Conservation (phyloP, 495 filamentous ascomycete genomes). For the Chaetomium fimeti region DNA sequence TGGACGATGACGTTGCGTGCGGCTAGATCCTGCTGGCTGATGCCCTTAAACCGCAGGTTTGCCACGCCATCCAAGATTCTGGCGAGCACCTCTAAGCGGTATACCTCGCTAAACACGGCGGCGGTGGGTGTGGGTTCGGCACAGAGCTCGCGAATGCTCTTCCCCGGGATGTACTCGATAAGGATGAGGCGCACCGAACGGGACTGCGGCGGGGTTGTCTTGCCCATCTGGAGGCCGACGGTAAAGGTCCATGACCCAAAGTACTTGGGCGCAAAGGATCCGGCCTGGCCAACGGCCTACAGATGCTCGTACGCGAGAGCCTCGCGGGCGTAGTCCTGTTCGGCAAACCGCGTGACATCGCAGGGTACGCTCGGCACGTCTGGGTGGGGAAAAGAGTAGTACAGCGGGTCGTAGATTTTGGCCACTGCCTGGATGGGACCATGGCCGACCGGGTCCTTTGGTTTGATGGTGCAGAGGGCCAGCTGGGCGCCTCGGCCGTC, state of each 20-base stretch:
- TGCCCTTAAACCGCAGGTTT: slow-evolving; percentile 1
- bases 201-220: background rate
- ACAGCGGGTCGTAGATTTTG: slow-evolving; percentile 27
- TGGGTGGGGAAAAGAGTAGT: slow-evolving; percentile 14
- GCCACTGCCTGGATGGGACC: slow-evolving; percentile 17
- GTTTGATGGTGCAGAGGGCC: slow-evolving; percentile 8
- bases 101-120: background rate
- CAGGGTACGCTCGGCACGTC: background rate
- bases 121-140: background rate
- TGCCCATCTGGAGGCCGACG: background rate
- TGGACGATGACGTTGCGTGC: slow-evolving; percentile 19
- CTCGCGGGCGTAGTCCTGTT: slow-evolving; percentile 23
- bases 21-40: slow-evolving; percentile 21
- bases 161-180: slow-evolving; percentile 14
- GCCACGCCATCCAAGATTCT: background rate
- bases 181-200: slow-evolving; percentile 18
- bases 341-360: slow-evolving; percentile 9
- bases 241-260: slow-evolving; percentile 22
- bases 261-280: slow-evolving; percentile 16
- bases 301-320: slow-evolving; percentile 22
- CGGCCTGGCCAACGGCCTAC: background rate
- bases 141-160: background rate
- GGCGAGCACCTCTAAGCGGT: background rate
- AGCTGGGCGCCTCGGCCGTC: slow-evolving; percentile 15
- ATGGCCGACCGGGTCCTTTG: background rate